A percentile compares a stretch with the other conserved stretches of the same genome.
phyloP scores from a whole-genome alignment of 257 asterid species.

The Solanum corneliomulleri region DNA sequence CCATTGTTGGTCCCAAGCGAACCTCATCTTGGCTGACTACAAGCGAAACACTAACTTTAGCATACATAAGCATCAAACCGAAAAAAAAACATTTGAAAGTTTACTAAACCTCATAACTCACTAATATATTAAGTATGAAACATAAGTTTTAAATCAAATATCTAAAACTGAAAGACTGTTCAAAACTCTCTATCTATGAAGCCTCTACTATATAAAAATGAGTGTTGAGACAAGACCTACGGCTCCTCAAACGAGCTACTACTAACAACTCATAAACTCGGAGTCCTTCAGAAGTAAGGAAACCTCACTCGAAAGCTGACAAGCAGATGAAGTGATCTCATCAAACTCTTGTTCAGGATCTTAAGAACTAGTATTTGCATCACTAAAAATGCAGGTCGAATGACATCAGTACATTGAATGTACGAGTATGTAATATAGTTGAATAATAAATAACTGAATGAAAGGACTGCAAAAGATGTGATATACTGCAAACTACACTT shows the following conservation, averaged over 20 bases:
- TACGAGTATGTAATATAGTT: too few species aligned
- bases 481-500: too few species aligned
- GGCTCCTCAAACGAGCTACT: background rate
- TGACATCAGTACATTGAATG: background rate
- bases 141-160: background rate
- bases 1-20: background rate
- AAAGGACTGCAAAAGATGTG: too few species aligned
- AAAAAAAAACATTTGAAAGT: too few species aligned
- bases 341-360: background rate
- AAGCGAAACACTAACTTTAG: too few species aligned
- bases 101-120: background rate
- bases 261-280: background rate
- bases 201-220: background rate
- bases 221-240: background rate
- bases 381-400: background rate
- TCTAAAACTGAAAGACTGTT: background rate
- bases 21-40: background rate
- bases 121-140: background rate
- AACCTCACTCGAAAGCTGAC: background rate
- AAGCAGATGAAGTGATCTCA: too few species aligned
- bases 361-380: background rate
- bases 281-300: background rate
- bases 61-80: background rate
- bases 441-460: background rate
- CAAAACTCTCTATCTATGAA: background rate